Conservation (phyloP, 73 alveolate species). For the Paramecium sonneborni region DNA sequence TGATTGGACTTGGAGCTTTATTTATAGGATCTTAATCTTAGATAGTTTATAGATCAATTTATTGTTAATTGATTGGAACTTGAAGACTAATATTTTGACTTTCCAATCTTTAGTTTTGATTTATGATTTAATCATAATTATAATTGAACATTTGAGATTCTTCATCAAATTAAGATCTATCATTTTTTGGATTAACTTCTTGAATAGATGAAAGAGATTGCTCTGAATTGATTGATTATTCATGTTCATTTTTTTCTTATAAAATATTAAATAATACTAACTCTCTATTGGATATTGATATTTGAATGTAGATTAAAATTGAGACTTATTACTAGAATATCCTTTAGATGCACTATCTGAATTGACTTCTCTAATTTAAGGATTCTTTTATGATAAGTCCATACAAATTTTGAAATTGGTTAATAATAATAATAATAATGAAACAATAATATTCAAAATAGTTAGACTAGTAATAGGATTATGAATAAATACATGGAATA, state of each 20-base stretch:
- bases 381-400: background rate
- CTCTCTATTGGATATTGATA: constrained; percentile 31
- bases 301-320: background rate
- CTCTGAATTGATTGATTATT: background rate
- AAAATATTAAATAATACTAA: background rate
- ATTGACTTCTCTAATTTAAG: background rate
- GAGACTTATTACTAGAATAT: background rate
- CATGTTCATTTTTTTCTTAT: background rate
- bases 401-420: background rate
- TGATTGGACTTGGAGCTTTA: background rate
- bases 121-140: background rate
- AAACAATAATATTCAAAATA: background rate
- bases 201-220: background rate
- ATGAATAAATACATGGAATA: background rate
- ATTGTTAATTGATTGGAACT: background rate
- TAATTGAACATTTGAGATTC: background rate
- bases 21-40: background rate
- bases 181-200: background rate
- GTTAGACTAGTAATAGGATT: background rate
- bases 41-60: background rate
- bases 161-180: background rate
- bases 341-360: background rate
- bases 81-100: background rate
- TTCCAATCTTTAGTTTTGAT: background rate
- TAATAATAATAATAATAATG: background rate